Base-by-base conservation (phyloP, 2,329 filamentous ascomycete genomes). In the Dendrostoma leiphaemia region DNA sequence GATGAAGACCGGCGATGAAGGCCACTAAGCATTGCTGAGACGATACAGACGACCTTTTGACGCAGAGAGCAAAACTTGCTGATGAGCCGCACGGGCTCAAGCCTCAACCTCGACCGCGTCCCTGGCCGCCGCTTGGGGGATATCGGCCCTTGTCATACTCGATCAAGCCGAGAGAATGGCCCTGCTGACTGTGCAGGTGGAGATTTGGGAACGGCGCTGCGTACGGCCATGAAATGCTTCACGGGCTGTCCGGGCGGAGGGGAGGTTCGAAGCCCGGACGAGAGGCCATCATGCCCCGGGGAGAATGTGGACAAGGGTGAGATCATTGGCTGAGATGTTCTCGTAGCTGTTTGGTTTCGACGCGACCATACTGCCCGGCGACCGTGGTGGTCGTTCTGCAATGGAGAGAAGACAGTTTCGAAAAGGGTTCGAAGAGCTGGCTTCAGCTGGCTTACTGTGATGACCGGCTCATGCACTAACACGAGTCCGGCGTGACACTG, bases 381-480 rank as follows among this genome's bases (percentile, higher is more conserved):
- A n/a, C n/a, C n/a, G 24, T 24, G 26, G 49, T 24, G 43, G 52
- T 48, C 43, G 32, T 43, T n/a, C 26, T 10, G 26, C 12, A 28
- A 40, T 38, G 44, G 23, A 29, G 44, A 48, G 29, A 43, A 44
- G 29, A 28, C n/a, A 21, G 55, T 54, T 57, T 57, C 55, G 53
- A 44, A n/a, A 28, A 17, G 24, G 35, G 41, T 31, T 37, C 26
- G 44, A 29, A 48, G 44, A 32, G 50, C 50, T 54, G 35, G 31
- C 37, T 47, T 31, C 34, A 54, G 34, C 23, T 23, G 4, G 48
- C 28, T 40, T 9, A 32, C 35, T 28, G 35, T 43, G 12, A 23
- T 17, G 35, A 37, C 35, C 43, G 23, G 26, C 54, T 31, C 51
- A 29, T 47, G 46, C 47, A 57, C 55, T 57, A 57, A 51, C 55